Percentiles rank a stretch among this genome's conserved stretches.
Evolutionary conservation across 768 basidiomycete genomes (phyloP).

Genomic region (Trametes elegans): DNA sequence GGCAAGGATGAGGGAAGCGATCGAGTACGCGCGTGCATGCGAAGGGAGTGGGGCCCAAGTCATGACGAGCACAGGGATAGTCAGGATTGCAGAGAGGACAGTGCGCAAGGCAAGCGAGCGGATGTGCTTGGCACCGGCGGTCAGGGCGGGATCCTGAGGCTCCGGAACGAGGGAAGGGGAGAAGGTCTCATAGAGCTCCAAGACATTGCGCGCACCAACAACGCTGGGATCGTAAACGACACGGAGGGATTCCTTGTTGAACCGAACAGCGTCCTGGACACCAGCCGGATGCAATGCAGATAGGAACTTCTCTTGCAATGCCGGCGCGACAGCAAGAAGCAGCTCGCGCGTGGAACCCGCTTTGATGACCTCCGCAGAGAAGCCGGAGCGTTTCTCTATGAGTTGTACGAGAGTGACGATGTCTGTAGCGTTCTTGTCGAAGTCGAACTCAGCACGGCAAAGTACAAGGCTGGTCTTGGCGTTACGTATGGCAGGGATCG

Average conservation of each 20-base stretch:
- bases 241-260: slow-evolving; percentile 16
- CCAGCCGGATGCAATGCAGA: slow-evolving; percentile 13
- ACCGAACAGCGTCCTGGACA: slow-evolving; percentile 11
- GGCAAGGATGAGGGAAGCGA: slow-evolving; percentile 37
- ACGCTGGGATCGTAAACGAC: slow-evolving; percentile 26
- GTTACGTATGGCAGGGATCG: slow-evolving; percentile 23
- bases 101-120: slow-evolving; percentile 31
- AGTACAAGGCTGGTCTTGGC: slow-evolving; percentile 31
- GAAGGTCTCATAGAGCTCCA: slow-evolving; percentile 29
- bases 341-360: slow-evolving; percentile 17
- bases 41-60: slow-evolving; percentile 40
- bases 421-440: slow-evolving; percentile 18
- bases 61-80: slow-evolving; percentile 42
- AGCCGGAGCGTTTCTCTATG: slow-evolving; percentile 29
- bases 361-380: slow-evolving; percentile 25
- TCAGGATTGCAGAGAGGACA: slow-evolving; percentile 30
- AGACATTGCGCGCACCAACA: slow-evolving; percentile 33
- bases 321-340: slow-evolving; percentile 9
- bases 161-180: slow-evolving; percentile 25
- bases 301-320: slow-evolving; percentile 17
- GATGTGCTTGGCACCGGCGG: slow-evolving; percentile 33
- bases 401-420: slow-evolving; percentile 22
- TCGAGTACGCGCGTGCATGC: slow-evolving; percentile 34
- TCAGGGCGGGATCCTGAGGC: slow-evolving; percentile 25
- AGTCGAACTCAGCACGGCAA: slow-evolving; percentile 31